These are phyloP conservation scores for Lipomyces japonicus DNA, from an alignment of 805 yeast genomes.

Conservation along the genomic window DNA sequence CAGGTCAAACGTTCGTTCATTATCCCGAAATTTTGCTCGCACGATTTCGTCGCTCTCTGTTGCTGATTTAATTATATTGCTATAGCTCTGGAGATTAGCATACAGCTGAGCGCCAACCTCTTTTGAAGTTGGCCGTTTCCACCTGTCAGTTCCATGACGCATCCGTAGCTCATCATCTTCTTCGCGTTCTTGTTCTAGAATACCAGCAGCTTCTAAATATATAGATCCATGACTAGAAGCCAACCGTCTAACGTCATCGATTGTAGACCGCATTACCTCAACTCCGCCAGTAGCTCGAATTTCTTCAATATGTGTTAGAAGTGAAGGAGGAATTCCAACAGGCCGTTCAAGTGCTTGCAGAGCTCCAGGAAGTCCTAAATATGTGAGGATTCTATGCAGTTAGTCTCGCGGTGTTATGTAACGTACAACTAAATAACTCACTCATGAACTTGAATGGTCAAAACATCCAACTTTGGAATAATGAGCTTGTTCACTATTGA, in stretches of 20 bases:
- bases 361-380: conserved; percentile 50
- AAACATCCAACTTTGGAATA: conserved; percentile 34
- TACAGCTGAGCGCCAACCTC: conserved; percentile 44
- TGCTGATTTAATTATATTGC: conserved; percentile 54
- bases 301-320: conserved; percentile 54
- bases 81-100: conserved; percentile 45
- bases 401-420: no score
- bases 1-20: conserved; percentile 47
- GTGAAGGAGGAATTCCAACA: conserved; percentile 54
- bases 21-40: conserved; percentile 44
- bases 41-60: conserved; percentile 57
- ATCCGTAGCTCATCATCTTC: conserved; percentile 54
- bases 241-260: conserved; percentile 47
- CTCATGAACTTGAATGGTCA: conserved; percentile 30
- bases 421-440: conserved; percentile 4
- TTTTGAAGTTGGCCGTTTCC: conserved; percentile 51
- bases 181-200: conserved; percentile 48
- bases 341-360: conserved; percentile 58
- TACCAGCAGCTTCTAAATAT: conserved; percentile 33
- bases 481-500: conserved; percentile 48
- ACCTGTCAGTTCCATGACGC: conserved; percentile 51
- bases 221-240: conserved; percentile 32
- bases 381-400: conserved; percentile 3
- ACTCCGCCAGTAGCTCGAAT: conserved; percentile 54
- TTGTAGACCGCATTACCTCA: conserved; percentile 41